Base-by-base conservation (phyloP, 495 filamentous ascomycete genomes). In the Podospora pseudopauciseta region DNA sequence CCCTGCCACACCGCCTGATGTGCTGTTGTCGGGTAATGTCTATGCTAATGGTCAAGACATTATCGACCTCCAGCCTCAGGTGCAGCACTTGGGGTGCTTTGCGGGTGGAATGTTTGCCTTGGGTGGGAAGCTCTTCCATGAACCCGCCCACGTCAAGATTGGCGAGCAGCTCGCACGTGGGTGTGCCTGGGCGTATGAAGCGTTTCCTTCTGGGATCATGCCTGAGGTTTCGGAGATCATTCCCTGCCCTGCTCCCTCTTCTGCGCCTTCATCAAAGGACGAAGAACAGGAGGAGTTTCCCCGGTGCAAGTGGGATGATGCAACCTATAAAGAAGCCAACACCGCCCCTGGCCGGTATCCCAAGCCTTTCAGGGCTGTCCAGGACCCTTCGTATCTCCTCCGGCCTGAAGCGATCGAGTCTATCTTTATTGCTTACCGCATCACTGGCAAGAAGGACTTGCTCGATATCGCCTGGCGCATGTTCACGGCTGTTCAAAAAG, bases 71-170 rank as follows among this genome's bases (percentile, higher is more conserved):
- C n/a, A 71, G 55, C 55, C 79, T 3, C 78, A 83, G 54, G 74
- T 76, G 53, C 81, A 85, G 65, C 84, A 86, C 75, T 76, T 85
- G 15, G 77, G 76, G 54, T 97, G 95, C 76, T 99, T 97, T 73
- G 87, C 87, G 0, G 94, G 95, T 16, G 94, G 92, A 28, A 97
- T 97, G 94, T 88, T 96, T 62, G 94, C 88, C 13, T 80, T 99
- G 56, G 95, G 92, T 53, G 90, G 91, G 26, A 90, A 87, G 71
- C 81, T 93, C 3, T 93, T 96, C 68, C 80, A 85, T 26, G 81
- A 88, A 19, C 81, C 88, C 1, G 83, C 85, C 3, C 90, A 97
- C 72, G 78, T 97, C 62, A 84, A 90, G n/a, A 84, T 92, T 26
- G 95, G 90, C 3, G 81, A 84, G 59, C 90, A 91, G 72, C 83